A percentile compares a stretch with the other conserved stretches of the same genome.
Evolutionary conservation across 2,329 filamentous ascomycete genomes (phyloP).

Genomic region (Sarocladium oryzae): DNA sequence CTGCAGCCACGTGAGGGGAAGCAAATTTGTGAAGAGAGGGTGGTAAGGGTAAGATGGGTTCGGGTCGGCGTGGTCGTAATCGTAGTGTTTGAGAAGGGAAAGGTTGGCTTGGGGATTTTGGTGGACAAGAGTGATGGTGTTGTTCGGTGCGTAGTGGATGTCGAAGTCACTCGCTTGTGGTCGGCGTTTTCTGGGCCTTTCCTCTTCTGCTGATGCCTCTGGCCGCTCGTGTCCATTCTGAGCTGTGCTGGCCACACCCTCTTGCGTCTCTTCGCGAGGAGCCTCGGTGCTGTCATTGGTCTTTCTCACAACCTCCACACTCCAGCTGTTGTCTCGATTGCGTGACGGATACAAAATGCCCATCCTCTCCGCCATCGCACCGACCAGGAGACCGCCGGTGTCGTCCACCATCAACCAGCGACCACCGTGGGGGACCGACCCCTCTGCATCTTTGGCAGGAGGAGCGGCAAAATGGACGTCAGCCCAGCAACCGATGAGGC

Average conservation of each 20-base stretch:
- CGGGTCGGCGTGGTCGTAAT: constrained; percentile 66
- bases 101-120: constrained; percentile 82
- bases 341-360: constrained; percentile 59
- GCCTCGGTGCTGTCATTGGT: background rate
- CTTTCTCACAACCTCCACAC: constrained; percentile 8
- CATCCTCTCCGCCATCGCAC: constrained; percentile 83
- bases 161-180: constrained; percentile 38
- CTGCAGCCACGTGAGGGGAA: constrained; percentile 87
- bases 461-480: constrained; percentile 65
- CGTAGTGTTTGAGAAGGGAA: constrained; percentile 80
- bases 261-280: background rate
- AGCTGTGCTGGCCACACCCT: background rate
- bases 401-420: constrained; percentile 83
- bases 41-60: constrained; percentile 55
- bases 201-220: constrained; percentile 1
- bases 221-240: background rate
- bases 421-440: constrained; percentile 25
- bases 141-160: constrained; percentile 61
- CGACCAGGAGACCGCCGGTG: constrained; percentile 74
- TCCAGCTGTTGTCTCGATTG: constrained; percentile 17
- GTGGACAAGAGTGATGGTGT: constrained; percentile 76
- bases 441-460: constrained; percentile 18
- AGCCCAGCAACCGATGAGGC: constrained; percentile 77
- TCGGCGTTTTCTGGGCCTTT: constrained; percentile 9
- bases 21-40: constrained; percentile 74